phyloP scores from a whole-genome alignment of 2,329 filamentous ascomycete species.

The Fusarium annulatum region DNA sequence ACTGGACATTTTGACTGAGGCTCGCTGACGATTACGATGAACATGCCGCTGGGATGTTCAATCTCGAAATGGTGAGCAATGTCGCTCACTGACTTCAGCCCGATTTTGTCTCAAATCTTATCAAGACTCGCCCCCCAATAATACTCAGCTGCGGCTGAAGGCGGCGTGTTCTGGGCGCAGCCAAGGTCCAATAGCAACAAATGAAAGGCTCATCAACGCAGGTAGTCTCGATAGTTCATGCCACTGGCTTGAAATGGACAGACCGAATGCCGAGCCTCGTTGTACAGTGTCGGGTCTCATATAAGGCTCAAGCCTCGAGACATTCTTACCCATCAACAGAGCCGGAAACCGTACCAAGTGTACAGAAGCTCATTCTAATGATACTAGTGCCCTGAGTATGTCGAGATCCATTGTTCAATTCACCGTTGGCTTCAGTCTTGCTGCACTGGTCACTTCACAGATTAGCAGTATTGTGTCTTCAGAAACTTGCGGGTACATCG shows the following conservation, averaged over 20 bases:
- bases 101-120: background rate
- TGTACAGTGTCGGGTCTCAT: background rate
- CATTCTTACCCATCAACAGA: background rate
- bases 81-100: background rate
- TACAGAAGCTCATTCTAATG: background rate
- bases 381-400: background rate
- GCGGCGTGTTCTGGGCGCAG: background rate
- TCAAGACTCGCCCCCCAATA: background rate
- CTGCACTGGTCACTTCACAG: background rate
- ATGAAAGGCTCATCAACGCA: background rate
- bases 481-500: constrained; percentile 15
- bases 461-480: background rate
- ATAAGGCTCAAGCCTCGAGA: background rate
- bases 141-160: background rate
- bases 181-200: background rate
- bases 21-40: background rate
- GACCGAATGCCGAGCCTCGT: background rate
- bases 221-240: background rate
- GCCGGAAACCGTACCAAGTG: too few relatives aligned
- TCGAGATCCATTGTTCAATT: background rate
- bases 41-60: background rate
- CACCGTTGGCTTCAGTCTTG: background rate
- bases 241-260: background rate
- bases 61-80: background rate
- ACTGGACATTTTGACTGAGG: background rate